Conservation (phyloP, 306 rosid species). For the Trifolium fragiferum region DNA sequence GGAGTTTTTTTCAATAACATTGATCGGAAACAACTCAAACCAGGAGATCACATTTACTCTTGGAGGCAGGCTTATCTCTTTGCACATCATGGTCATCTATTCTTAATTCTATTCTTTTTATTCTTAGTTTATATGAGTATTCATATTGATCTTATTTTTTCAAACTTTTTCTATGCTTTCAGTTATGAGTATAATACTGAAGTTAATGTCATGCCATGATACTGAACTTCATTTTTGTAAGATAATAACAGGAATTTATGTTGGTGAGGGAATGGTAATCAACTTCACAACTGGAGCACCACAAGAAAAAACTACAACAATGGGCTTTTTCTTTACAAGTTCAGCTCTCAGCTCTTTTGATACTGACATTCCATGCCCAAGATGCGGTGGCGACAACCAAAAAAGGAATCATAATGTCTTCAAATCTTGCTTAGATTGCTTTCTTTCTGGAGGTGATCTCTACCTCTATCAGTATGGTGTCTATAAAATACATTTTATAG, state of each 20-base stretch:
- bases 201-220: neutral
- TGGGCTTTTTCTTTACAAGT: constrained; percentile 49
- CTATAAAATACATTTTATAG: constrained; percentile 50
- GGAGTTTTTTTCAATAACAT: constrained; percentile 70
- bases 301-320: constrained; percentile 54
- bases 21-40: constrained; percentile 49
- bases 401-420: constrained; percentile 55
- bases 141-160: neutral
- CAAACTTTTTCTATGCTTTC: neutral
- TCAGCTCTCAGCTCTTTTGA: constrained; percentile 47
- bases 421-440: constrained; percentile 69
- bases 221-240: constrained; percentile 3
- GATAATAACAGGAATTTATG: constrained; percentile 63
- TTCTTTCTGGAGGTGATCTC: constrained; percentile 62
- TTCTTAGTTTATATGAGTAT: neutral
- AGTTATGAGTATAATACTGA: constrained; percentile 6
- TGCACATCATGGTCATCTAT: constrained; percentile 75
- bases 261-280: constrained; percentile 70
- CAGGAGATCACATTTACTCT: constrained; percentile 83
- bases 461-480: constrained; percentile 68
- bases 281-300: constrained; percentile 66
- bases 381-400: constrained; percentile 56
- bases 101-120: neutral
- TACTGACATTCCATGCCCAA: constrained; percentile 54
- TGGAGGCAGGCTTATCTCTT: constrained; percentile 74